A percentile compares a stretch with the other conserved stretches of the same genome.
These are phyloP conservation scores for Fallopia convolvulus DNA, from an alignment of 148 eudicot genomes.

Conservation along the genomic window DNA sequence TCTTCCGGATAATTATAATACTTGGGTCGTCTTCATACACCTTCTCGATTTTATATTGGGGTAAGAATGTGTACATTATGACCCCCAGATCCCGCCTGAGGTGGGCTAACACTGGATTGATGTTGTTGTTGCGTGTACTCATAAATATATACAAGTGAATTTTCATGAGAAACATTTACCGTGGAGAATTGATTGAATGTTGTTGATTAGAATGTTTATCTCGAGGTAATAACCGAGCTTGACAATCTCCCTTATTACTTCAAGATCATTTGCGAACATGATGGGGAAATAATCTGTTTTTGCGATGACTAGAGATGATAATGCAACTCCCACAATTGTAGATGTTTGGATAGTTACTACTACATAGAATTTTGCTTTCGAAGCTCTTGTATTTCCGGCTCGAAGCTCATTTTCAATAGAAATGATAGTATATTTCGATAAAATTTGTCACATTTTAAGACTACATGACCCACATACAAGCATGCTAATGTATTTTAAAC, in stretches of 20 bases:
- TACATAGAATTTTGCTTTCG: conserved; percentile 43
- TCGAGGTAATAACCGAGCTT: conserved; percentile 36
- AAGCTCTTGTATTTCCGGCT: conserved; percentile 40
- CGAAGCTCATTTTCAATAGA: conserved; percentile 44
- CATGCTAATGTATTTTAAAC: too few relatives aligned
- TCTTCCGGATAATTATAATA: too few relatives aligned
- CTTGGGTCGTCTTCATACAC: too few relatives aligned
- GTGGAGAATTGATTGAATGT: conserved; percentile 44
- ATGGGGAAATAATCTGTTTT: conserved; percentile 25
- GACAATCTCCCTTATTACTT: conserved; percentile 30
- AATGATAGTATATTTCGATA: too few relatives aligned
- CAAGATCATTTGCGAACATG: conserved; percentile 25
- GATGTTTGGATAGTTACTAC: conserved; percentile 27
- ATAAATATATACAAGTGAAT: background rate
- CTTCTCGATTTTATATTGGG: too few relatives aligned
- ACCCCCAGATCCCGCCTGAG: too few relatives aligned
- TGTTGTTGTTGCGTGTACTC: too few relatives aligned
- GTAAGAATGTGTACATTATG: too few relatives aligned
- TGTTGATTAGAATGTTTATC: conserved; percentile 36
- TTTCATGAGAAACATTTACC: conserved; percentile 16
- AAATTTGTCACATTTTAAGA: too few relatives aligned
- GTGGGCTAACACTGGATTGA: too few relatives aligned
- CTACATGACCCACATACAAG: too few relatives aligned
- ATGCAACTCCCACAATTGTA: conserved; percentile 27
- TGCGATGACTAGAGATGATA: conserved; percentile 23